phyloP scores from a whole-genome alignment of 176 grass and related monocot genomes.

The Luzula sylvatica region DNA sequence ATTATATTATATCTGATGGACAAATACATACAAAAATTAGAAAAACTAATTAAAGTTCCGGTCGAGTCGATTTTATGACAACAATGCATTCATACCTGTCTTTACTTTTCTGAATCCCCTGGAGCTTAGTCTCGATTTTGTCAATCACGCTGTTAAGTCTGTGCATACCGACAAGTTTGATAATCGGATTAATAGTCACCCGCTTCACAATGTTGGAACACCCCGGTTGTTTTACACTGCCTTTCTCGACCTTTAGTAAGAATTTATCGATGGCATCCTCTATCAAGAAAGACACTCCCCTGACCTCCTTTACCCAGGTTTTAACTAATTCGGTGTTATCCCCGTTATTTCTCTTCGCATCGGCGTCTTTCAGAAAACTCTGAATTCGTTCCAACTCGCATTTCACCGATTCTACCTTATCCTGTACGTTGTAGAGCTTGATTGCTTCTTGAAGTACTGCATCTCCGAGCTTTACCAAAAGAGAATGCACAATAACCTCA shows the following conservation, averaged over 20 bases:
- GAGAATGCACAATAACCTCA: too few relatives aligned
- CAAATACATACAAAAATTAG: too few relatives aligned
- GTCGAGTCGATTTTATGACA: too few relatives aligned
- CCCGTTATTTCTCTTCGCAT: neutral
- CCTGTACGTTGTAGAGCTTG: neutral
- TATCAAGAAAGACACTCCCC: neutral
- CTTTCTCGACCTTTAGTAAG: neutral
- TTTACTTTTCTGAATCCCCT: too few relatives aligned
- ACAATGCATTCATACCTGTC: too few relatives aligned
- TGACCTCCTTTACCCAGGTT: neutral
- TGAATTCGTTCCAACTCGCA: neutral
- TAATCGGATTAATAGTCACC: neutral
- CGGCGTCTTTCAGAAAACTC: neutral
- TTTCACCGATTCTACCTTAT: neutral
- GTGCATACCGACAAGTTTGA: too few relatives aligned
- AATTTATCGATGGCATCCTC: neutral
- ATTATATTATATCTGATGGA: too few relatives aligned
- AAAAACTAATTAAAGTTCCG: too few relatives aligned
- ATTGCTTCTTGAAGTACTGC: neutral
- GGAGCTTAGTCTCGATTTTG: too few relatives aligned
- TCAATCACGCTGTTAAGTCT: too few relatives aligned
- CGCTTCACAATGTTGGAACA: neutral
- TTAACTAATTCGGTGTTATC: neutral
- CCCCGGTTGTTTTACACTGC: neutral
- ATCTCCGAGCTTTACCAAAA: too few relatives aligned